A percentile compares a stretch with the other conserved stretches of the same genome.
Conservation (phyloP, 2,329 filamentous ascomycete species). For the Acephala macrosclerotiorum region DNA sequence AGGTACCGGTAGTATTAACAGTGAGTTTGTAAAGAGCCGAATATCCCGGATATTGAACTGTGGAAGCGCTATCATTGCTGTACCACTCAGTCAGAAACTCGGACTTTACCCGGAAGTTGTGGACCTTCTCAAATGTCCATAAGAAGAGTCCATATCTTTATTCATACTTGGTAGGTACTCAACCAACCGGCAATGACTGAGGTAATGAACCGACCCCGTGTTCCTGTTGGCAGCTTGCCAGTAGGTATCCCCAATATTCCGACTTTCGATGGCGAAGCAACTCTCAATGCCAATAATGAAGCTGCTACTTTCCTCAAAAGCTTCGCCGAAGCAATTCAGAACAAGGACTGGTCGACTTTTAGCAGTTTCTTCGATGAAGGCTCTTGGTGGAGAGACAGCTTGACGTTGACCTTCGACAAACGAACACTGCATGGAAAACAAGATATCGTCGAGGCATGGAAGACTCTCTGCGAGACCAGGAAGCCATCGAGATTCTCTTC, state of each 20-base stretch:
- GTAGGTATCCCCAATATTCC: background rate
- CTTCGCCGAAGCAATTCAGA: slow-evolving; percentile 1
- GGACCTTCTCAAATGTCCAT: too few relatives aligned
- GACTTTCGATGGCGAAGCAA: background rate
- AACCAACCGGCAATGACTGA: background rate
- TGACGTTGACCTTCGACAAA: slow-evolving; percentile 5
- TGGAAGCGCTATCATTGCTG: too few relatives aligned
- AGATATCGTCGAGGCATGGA: background rate
- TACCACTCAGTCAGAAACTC: too few relatives aligned
- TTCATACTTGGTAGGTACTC: background rate
- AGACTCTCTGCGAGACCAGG: background rate
- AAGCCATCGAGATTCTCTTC: background rate
- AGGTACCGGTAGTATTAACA: too few relatives aligned
- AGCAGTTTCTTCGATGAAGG: background rate
- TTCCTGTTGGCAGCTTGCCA: background rate
- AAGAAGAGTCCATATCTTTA: too few relatives aligned
- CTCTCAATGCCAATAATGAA: background rate
- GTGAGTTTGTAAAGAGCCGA: too few relatives aligned
- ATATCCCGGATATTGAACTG: too few relatives aligned
- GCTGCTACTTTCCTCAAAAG: background rate
- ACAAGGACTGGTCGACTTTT: background rate
- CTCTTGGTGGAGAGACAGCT: slow-evolving; percentile 7
- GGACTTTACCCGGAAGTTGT: too few relatives aligned
- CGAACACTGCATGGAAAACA: background rate
- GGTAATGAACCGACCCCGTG: background rate